phyloP scores from a whole-genome alignment of 2,329 filamentous ascomycete genomes.

The Penicillium vulpinum region DNA sequence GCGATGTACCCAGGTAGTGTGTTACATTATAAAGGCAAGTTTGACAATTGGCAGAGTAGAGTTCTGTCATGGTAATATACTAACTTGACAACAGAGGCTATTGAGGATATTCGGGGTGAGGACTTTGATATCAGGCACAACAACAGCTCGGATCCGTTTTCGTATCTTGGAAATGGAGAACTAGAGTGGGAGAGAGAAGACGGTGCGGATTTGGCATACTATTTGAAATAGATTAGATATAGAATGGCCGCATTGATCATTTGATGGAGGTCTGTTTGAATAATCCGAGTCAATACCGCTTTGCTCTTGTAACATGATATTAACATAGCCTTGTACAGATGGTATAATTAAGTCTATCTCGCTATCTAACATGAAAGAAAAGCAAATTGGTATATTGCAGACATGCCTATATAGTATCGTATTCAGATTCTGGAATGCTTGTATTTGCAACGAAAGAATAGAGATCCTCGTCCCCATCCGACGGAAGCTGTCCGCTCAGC shows the following conservation, averaged over 20 bases:
- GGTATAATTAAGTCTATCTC: too few relatives aligned
- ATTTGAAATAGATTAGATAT: neutral
- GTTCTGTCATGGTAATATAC: neutral
- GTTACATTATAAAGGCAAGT: neutral
- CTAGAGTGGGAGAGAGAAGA: neutral
- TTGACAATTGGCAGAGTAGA: neutral
- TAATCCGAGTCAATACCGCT: too few relatives aligned
- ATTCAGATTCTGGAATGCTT: conserved; percentile 41
- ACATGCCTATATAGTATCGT: neutral
- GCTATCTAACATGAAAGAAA: too few relatives aligned
- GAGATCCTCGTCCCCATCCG: conserved; percentile 1
- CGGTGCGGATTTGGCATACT: neutral
- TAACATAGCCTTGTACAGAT: too few relatives aligned
- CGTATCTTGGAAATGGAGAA: neutral
- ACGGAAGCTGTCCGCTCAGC: neutral
- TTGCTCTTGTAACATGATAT: too few relatives aligned
- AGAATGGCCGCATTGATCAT: too few relatives aligned
- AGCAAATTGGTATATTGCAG: neutral
- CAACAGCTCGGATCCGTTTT: neutral
- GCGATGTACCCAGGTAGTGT: neutral
- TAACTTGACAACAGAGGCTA: neutral
- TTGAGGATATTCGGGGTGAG: neutral
- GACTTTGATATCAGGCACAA: neutral
- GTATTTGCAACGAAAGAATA: conserved; percentile 1
- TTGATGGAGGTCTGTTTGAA: too few relatives aligned